These are phyloP conservation scores for Hypoxylon sp. DNA, from an alignment of 2,329 filamentous ascomycete genomes.

Conservation along the genomic window DNA sequence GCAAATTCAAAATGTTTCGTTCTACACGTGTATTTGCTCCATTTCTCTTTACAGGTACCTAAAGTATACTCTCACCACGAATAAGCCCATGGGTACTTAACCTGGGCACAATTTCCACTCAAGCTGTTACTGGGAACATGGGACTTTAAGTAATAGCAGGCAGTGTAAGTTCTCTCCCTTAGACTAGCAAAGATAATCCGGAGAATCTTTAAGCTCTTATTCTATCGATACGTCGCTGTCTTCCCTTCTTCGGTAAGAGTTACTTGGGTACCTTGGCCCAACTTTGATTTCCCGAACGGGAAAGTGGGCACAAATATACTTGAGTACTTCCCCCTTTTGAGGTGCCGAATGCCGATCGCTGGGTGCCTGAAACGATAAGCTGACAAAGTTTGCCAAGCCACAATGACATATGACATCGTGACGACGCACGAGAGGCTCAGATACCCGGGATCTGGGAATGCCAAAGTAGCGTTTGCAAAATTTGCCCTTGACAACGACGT, in stretches of 20 bases:
- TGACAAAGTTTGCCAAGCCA: conserved; percentile 36
- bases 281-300: conserved; percentile 5
- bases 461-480: background rate
- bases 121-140: background rate
- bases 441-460: background rate
- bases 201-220: background rate
- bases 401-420: conserved; percentile 45
- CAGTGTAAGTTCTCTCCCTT: background rate
- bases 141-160: too few relatives aligned
- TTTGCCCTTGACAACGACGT: conserved; percentile 10
- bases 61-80: too few relatives aligned
- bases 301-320: conserved; percentile 11
- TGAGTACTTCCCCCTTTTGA: background rate
- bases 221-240: background rate
- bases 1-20: too few relatives aligned
- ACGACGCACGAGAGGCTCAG: conserved; percentile 47
- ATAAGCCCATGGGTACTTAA: background rate
- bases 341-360: conserved; percentile 17
- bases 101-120: background rate
- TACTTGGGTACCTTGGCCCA: background rate
- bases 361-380: conserved; percentile 24
- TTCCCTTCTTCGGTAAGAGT: background rate
- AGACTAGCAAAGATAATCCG: background rate
- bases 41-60: too few relatives aligned
- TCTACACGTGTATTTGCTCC: too few relatives aligned